A percentile compares a stretch with the other conserved stretches of the same genome.
Evolutionary conservation across 306 rosid genomes (phyloP).

Genomic region (Mimosa bimucronata): DNA sequence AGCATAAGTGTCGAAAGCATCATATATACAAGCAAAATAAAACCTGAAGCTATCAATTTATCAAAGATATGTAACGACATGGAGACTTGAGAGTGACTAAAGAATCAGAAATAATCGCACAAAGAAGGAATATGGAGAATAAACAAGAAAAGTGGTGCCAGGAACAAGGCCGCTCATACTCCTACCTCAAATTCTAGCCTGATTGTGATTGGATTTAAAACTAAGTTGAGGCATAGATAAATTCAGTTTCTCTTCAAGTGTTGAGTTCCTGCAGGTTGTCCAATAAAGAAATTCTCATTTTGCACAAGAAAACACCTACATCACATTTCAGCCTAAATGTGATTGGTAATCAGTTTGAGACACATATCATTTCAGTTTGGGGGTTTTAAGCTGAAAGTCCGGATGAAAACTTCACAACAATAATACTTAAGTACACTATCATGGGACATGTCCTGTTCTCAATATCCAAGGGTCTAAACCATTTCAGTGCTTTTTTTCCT

Average conservation of each 20-base stretch:
- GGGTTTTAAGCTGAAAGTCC: neutral
- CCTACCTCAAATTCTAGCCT: neutral
- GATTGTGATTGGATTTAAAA: neutral
- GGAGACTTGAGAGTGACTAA: too few relatives aligned
- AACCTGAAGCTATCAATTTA: too few relatives aligned
- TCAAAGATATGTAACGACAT: too few relatives aligned
- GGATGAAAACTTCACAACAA: neutral
- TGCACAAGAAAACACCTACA: neutral
- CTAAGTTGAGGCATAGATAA: neutral
- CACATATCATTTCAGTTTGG: neutral
- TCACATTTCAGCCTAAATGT: neutral
- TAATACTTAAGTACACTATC: neutral
- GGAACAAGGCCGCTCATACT: neutral
- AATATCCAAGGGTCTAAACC: neutral
- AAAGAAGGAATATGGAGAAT: neutral
- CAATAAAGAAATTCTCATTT: neutral
- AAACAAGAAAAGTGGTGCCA: neutral
- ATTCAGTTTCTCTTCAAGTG: neutral
- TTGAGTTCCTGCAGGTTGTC: too few relatives aligned
- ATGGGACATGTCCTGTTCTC: neutral
- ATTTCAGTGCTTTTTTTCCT: neutral
- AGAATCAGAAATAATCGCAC: neutral
- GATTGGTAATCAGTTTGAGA: neutral
- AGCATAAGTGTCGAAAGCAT: too few relatives aligned
- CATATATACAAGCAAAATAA: too few relatives aligned